Evolutionary conservation across 202 grass and related monocot species (phyloP).

Genomic region (Bolboschoenoplectus hybrid): DNA sequence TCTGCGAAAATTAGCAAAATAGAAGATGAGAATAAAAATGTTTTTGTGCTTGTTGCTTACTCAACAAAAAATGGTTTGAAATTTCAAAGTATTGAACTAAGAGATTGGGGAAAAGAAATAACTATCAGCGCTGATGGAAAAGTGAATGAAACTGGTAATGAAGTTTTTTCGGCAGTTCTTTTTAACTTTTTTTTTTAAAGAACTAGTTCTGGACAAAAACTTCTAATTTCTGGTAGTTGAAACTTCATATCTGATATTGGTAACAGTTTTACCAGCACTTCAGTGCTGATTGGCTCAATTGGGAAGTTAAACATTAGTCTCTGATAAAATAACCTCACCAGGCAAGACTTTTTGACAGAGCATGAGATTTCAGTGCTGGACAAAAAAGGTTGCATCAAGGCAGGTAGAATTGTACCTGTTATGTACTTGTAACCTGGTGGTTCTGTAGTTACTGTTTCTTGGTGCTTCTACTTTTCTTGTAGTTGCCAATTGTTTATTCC

Average conservation of each 20-base stretch:
- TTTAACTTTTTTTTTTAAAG: conserved; percentile 21
- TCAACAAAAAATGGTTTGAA: conserved; percentile 42
- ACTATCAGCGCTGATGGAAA: conserved; percentile 37
- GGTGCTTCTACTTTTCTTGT: conserved; percentile 2
- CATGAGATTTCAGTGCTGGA: neutral
- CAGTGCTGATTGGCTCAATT: neutral
- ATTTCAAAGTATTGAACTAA: conserved; percentile 51
- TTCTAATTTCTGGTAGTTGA: neutral
- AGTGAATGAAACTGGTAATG: conserved; percentile 25
- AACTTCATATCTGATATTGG: neutral
- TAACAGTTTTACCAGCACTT: conserved; percentile 5
- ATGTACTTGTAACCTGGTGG: neutral
- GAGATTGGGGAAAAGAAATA: conserved; percentile 46
- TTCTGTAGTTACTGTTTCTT: neutral
- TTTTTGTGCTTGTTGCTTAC: conserved; percentile 51
- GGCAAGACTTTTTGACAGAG: neutral
- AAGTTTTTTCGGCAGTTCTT: neutral
- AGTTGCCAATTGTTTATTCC: neutral
- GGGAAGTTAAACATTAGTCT: neutral
- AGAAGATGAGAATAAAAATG: conserved; percentile 38
- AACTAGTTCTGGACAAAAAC: neutral
- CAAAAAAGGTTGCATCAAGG: neutral
- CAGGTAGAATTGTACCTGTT: neutral
- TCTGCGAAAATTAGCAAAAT: conserved; percentile 49
- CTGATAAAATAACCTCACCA: neutral